phyloP scores from a whole-genome alignment of 2,329 filamentous ascomycete species.

The Hymenoscyphus fructigenus region DNA sequence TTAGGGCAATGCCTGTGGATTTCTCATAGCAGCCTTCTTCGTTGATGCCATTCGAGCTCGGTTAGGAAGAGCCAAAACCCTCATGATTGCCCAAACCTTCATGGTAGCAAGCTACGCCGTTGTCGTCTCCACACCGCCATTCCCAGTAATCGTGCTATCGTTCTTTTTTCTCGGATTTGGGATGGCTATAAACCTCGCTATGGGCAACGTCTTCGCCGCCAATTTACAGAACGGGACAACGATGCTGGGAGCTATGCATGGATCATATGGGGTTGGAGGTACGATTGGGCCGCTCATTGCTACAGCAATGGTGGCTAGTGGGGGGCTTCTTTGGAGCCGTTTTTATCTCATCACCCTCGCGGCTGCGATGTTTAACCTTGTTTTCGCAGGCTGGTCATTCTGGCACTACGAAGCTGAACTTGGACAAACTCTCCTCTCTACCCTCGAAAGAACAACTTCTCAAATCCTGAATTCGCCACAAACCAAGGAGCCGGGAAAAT shows the following conservation, averaged over 20 bases:
- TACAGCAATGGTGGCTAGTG: slow-evolving; percentile 65
- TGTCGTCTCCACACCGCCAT: slow-evolving; percentile 68
- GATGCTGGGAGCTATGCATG: slow-evolving; percentile 63
- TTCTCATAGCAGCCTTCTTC: slow-evolving; percentile 69
- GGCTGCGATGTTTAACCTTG: slow-evolving; percentile 56
- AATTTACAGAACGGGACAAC: slow-evolving; percentile 53
- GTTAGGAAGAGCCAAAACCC: slow-evolving; percentile 63
- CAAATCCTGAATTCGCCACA: slow-evolving; percentile 18
- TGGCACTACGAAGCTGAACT: slow-evolving; percentile 65
- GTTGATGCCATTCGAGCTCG: slow-evolving; percentile 61
- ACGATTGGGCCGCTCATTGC: slow-evolving; percentile 69
- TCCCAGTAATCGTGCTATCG: slow-evolving; percentile 62
- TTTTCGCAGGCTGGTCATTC: slow-evolving; percentile 66
- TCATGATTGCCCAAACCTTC: slow-evolving; percentile 57
- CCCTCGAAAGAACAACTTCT: slow-evolving; percentile 44
- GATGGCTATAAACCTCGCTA: slow-evolving; percentile 54
- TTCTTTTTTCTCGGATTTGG: slow-evolving; percentile 68
- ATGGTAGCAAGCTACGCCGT: slow-evolving; percentile 63
- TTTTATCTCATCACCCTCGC: slow-evolving; percentile 70
- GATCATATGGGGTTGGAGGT: slow-evolving; percentile 64
- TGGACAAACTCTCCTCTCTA: slow-evolving; percentile 41
- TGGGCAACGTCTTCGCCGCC: slow-evolving; percentile 59
- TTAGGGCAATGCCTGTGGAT: slow-evolving; percentile 66
- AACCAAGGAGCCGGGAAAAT: slow-evolving; percentile 38
- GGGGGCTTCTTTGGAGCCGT: slow-evolving; percentile 61